Evolutionary conservation across 2,329 filamentous ascomycete species (phyloP), one percentile per base, ranked within the genome.

Genomic region (Ophiostoma himal-ulmi): DNA sequence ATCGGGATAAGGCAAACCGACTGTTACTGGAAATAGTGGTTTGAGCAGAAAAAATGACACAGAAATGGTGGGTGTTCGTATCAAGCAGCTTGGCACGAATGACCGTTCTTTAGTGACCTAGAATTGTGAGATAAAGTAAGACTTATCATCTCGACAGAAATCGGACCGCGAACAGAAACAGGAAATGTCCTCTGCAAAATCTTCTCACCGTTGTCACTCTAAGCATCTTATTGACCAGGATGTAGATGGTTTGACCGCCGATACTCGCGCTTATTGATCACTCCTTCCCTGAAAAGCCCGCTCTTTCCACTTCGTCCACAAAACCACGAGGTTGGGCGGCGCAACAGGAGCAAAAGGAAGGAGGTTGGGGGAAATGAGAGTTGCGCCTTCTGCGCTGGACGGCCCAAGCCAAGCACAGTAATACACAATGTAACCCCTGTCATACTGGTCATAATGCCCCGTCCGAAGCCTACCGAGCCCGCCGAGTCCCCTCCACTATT

Each of bases 311-410:
- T 60, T 30, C n/a, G 54, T 60, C n/a, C 54, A 64, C 60, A 69
- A 71, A 71, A 30, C 22, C 37, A 44, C 68, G 70, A 71, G 70
- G 70, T 69, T 71, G 70, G 70, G 70, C 44, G 70, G 70, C 30
- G 48, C 17, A 20, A 22, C 48, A n/a, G 67, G 34, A 66, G 37
- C 22, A 20, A 13, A 60, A n/a, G 66, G 44, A 66, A 68, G 70
- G 70, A 68, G 70, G 68, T 52, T 70, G 68, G 70, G 70, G 57
- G 68, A 71, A 68, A 70, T 70, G 68, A 71, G 65, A 57, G 13
- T 57, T 48, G 57, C 60, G 54, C 37, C 26, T 30, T 68, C 39
- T 65, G 36, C 20, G 20, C 34, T 39, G 62, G 34, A 39, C 62
- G 36, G 36, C 36, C 68, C 69, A 68, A 52, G 70, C 60, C 44